A percentile compares a stretch with the other conserved stretches of the same genome.
These are phyloP conservation scores for Amoebophrya sp. DNA, from an alignment of 169 alveolate species.

Conservation along the genomic window DNA sequence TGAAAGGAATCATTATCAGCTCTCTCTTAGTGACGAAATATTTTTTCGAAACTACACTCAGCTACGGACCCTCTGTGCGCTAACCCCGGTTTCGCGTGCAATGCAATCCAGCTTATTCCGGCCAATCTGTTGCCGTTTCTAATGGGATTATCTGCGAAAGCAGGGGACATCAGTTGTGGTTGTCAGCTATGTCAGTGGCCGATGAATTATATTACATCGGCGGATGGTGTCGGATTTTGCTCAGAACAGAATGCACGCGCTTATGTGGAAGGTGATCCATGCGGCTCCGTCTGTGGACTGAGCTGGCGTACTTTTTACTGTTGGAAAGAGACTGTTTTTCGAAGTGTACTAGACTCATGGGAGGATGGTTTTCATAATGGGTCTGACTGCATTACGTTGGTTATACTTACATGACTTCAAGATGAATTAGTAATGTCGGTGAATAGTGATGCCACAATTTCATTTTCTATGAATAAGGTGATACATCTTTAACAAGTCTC, in stretches of 20 bases:
- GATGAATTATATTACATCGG: neutral
- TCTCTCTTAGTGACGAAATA: neutral
- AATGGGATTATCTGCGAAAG: neutral
- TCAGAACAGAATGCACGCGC: neutral
- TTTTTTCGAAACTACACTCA: too few relatives aligned
- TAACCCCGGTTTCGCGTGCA: neutral
- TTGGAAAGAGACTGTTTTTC: too few relatives aligned
- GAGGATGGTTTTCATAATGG: too few relatives aligned
- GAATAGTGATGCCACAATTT: too few relatives aligned
- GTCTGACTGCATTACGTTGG: too few relatives aligned
- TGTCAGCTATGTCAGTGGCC: neutral
- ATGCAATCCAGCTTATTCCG: neutral
- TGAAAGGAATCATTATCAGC: neutral
- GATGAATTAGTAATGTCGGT: too few relatives aligned
- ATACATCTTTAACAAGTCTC: too few relatives aligned
- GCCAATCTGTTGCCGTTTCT: neutral
- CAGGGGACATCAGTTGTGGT: neutral
- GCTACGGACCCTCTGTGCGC: neutral
- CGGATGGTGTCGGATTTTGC: neutral
- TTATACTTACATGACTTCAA: too few relatives aligned
- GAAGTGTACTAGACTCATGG: too few relatives aligned
- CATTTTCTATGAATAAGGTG: too few relatives aligned
- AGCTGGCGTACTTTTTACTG: neutral
- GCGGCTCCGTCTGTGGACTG: constrained; percentile 16
- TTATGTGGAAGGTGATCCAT: neutral